These are phyloP conservation scores for Moelleriella libera DNA, from an alignment of 2,329 filamentous ascomycete genomes.

Conservation along the genomic window DNA sequence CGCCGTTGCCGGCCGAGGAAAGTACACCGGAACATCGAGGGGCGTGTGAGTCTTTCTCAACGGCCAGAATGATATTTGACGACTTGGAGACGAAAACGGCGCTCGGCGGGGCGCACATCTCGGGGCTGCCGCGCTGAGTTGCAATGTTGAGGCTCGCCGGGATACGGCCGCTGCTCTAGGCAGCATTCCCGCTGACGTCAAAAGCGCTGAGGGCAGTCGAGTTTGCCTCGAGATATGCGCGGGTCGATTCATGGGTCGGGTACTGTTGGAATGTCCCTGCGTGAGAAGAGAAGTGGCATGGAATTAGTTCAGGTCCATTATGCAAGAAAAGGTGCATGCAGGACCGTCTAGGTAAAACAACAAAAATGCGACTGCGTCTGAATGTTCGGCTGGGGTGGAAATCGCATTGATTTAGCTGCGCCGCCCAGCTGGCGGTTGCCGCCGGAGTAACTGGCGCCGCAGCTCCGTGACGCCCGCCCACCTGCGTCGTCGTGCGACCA, in stretches of 20 bases:
- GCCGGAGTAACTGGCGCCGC: slow-evolving; percentile 6
- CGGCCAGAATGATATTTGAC: slow-evolving; percentile 19
- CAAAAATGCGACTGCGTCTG: too few relatives aligned
- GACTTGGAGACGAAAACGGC: neutral
- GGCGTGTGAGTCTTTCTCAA: slow-evolving; percentile 12
- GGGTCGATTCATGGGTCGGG: too few relatives aligned
- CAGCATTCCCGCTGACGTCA: slow-evolving; percentile 7
- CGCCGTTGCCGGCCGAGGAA: slow-evolving; percentile 8
- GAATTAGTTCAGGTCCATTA: too few relatives aligned
- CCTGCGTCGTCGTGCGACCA: neutral
- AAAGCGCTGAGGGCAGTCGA: neutral
- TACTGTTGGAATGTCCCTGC: too few relatives aligned
- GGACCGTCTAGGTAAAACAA: too few relatives aligned
- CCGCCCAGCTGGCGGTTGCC: neutral
- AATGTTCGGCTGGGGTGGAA: too few relatives aligned
- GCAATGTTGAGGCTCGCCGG: slow-evolving; percentile 7
- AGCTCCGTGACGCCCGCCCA: slow-evolving; percentile 1
- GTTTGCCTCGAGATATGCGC: neutral
- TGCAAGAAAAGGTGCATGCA: too few relatives aligned
- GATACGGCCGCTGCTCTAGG: slow-evolving; percentile 9
- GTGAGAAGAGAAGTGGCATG: too few relatives aligned
- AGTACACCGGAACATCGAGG: slow-evolving; percentile 17
- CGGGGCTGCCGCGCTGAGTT: slow-evolving; percentile 7
- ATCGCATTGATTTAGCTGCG: too few relatives aligned
- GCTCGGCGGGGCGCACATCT: slow-evolving; percentile 7